Evolutionary conservation across 2,329 filamentous ascomycete species (phyloP), one percentile per base, ranked within the genome.

Genomic region (Epichloe bromicola): DNA sequence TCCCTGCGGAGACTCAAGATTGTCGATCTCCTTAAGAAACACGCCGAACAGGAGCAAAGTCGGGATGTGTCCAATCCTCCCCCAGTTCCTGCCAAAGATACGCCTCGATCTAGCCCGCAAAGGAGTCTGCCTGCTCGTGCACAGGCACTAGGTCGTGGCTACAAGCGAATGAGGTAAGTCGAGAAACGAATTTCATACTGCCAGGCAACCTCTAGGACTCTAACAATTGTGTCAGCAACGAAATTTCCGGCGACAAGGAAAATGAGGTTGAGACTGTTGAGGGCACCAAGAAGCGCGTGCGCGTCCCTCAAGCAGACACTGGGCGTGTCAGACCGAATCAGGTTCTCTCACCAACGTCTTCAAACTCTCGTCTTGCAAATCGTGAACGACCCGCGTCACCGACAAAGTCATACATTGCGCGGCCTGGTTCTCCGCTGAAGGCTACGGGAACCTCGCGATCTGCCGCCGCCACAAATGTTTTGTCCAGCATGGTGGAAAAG

Each of bases 331-430:
- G 63, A 56, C 66, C 78, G 54, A 69, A 74, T 47, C 75, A 85
- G 64, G 77, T 94, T 38, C 74, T 95, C 3, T 95, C 89, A 1
- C 88, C 88, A 2, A 85, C 86, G 49, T 90, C 87, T 0, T 83
- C 85, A 53, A 95, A 95, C 62, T 85, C 86, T 5, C 81, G 86
- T 48, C 75, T 85, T 15, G 70, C 58, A 53, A 64, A 65, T 19
- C 77, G 80, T 46, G 70, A 65, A 57, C 65, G 71, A 8, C 68
- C 71, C 2, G 61, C 63, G 5, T 78, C 79, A n/a, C 75, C 78
- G 14, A 65, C 69, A 23, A 83, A 84, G 61, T 72, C 77, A 3
- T 73, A 75, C 51, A 70, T 82, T 39, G 71, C 77, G 2, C 76
- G 78, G 23, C 76, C 81, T 23, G 70, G 74, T 15, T 85, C 83